Evolutionary conservation across 805 yeast genomes (phyloP), one percentile per base, ranked within the genome.

Genomic region (Sugiyamaella lignohabitans): DNA sequence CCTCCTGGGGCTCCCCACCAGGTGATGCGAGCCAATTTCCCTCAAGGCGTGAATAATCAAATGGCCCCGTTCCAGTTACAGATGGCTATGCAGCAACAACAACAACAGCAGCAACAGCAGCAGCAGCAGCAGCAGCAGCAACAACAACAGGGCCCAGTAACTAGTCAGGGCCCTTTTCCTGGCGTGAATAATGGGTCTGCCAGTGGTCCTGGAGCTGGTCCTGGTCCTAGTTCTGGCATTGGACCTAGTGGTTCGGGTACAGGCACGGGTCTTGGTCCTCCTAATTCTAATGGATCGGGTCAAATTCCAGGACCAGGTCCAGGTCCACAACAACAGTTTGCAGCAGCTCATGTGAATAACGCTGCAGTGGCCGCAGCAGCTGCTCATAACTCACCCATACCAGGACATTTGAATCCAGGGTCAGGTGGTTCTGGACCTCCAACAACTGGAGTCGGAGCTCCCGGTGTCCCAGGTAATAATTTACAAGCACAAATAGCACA

Each of bases 11-110:
- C 43, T 14, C 45, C 35, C 21, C 36, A 35, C n/a, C 47, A 42
- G 14, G 40, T 37, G 11, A 19, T 39, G 44, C 30, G 50, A 24
- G 43, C 40, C 11, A 42, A 41, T 20, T 34, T 32, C 36, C 35
- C 40, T 21, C 43, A 34, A 11, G 45, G 42, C 35, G 17, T 46
- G 39, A 32, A 22, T 17, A 45, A 46, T 5, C 41, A 38, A 21
- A 51, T 47, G 43, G 39, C 30, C 24, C 49, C 50, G 5, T 43
- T 39, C 16, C 52, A 44, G 41, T 24, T 36, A 42, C 45, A 51
- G n/a, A 24, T 42, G 43, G 22, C 36, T 19, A 16, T 24, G 42
- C 53, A 52, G 23, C 50, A 43, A 6, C 35, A 17, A 24, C 22
- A 39, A 19, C 39, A 27, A 29, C 42, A n/a, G 22, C 46, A 36